phyloP scores from a whole-genome alignment of 805 yeast genomes.

The Candida hispaniensis region DNA sequence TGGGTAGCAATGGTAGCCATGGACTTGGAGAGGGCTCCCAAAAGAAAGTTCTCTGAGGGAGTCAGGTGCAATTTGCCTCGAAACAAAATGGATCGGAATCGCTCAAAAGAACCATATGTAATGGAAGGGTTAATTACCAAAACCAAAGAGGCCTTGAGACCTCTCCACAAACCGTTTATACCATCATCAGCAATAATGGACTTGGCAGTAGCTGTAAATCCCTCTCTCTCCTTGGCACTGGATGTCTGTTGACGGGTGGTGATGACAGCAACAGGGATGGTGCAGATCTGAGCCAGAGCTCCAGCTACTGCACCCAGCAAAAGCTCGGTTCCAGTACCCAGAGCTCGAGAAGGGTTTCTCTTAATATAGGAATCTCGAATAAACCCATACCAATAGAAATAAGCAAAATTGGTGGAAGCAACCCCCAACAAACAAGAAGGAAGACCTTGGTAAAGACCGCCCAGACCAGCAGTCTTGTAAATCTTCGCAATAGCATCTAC shows the following conservation, averaged over 20 bases:
- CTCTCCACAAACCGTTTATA: slow-evolving; percentile 66
- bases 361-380: slow-evolving; percentile 47
- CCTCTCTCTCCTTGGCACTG: slow-evolving; percentile 19
- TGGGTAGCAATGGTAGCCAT: slow-evolving; percentile 73
- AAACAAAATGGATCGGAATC: slow-evolving; percentile 46
- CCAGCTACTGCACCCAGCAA: slow-evolving; percentile 72
- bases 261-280: slow-evolving; percentile 70
- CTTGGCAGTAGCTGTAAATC: slow-evolving; percentile 35
- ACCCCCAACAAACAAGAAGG: slow-evolving; percentile 56
- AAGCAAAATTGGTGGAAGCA: slow-evolving; percentile 69
- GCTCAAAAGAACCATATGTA: slow-evolving; percentile 71
- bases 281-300: slow-evolving; percentile 66
- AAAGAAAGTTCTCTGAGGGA: slow-evolving; percentile 53
- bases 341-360: slow-evolving; percentile 27
- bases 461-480: slow-evolving; percentile 44
- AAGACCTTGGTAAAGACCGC: slow-evolving; percentile 66
- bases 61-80: slow-evolving; percentile 34
- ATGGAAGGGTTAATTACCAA: slow-evolving; percentile 77
- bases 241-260: slow-evolving; percentile 44
- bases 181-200: slow-evolving; percentile 57
- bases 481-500: slow-evolving; percentile 54
- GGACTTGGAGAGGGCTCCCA: slow-evolving; percentile 74
- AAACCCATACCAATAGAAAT: slow-evolving; percentile 79
- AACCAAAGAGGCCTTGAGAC: slow-evolving; percentile 68
- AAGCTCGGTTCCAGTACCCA: slow-evolving; percentile 56